Conservation (phyloP, 2,329 filamentous ascomycete species). For the Aspergillus oerlinghausenensis region DNA sequence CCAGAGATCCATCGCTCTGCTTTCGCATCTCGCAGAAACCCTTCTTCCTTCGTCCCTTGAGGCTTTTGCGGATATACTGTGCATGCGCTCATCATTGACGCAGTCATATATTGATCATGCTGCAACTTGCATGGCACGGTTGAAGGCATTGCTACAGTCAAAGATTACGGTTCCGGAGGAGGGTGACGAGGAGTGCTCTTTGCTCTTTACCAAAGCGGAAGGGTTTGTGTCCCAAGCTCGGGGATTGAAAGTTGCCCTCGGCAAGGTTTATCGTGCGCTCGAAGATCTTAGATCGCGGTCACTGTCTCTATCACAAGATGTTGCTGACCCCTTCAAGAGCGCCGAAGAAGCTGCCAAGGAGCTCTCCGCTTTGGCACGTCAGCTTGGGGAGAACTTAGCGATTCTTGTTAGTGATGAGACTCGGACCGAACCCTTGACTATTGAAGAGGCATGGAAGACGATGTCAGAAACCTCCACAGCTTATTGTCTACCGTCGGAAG, state of each 20-base stretch:
- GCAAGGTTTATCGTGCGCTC: slow-evolving; percentile 71
- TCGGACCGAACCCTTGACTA: slow-evolving; percentile 61
- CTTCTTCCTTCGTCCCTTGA: slow-evolving; percentile 67
- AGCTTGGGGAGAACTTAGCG: slow-evolving; percentile 64
- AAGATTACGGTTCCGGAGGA: slow-evolving; percentile 56
- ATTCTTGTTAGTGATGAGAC: slow-evolving; percentile 66
- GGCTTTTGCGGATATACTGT: slow-evolving; percentile 71
- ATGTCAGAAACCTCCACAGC: slow-evolving; percentile 41
- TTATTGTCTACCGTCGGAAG: slow-evolving; percentile 22
- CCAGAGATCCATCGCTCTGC: slow-evolving; percentile 75
- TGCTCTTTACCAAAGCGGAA: slow-evolving; percentile 68
- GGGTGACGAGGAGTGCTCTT: slow-evolving; percentile 64
- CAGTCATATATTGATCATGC: slow-evolving; percentile 79
- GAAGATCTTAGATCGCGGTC: slow-evolving; percentile 73
- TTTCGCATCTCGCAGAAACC: slow-evolving; percentile 80
- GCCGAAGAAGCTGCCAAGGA: slow-evolving; percentile 62
- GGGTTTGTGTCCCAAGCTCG: slow-evolving; percentile 68
- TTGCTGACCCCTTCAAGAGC: slow-evolving; percentile 63
- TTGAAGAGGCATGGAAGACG: slow-evolving; percentile 61
- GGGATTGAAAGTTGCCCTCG: slow-evolving; percentile 75
- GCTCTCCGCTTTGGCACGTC: slow-evolving; percentile 62
- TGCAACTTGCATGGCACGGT: slow-evolving; percentile 61
- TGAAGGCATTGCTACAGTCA: slow-evolving; percentile 63
- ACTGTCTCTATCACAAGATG: slow-evolving; percentile 66
- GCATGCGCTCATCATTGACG: slow-evolving; percentile 71